Conservation (phyloP, 2,329 filamentous ascomycete species). For the Stachybotrys chlorohalonatus region DNA sequence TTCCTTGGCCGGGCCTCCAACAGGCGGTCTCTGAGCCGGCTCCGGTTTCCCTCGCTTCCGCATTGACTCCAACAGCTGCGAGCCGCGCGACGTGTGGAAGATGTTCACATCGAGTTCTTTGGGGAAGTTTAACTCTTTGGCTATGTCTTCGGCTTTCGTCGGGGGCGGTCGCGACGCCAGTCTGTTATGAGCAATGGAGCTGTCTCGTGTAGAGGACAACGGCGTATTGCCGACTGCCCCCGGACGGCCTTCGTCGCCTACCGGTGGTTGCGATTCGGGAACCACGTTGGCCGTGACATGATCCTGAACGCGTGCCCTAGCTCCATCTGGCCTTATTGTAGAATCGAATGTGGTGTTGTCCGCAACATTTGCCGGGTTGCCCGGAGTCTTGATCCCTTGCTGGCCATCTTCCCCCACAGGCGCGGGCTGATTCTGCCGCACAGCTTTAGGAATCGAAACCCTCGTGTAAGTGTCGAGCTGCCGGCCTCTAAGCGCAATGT, state of each 20-base stretch:
- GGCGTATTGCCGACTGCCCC: constrained; percentile 4
- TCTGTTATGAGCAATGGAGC: not conserved
- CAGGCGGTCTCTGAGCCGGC: constrained; percentile 3
- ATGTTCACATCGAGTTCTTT: constrained; percentile 34
- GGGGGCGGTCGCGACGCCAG: constrained; percentile 2
- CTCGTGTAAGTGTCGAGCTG: constrained; percentile 43
- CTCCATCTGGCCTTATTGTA: not conserved
- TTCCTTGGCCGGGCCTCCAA: constrained; percentile 19
- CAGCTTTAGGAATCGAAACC: constrained; percentile 25
- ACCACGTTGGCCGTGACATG: not conserved
- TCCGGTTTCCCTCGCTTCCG: constrained; percentile 14
- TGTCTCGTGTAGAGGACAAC: not conserved
- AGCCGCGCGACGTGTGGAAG: constrained; percentile 37
- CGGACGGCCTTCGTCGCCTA: not conserved
- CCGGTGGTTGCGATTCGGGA: not conserved
- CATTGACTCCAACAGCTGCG: constrained; percentile 32
- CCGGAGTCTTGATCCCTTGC: not conserved
- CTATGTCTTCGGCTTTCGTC: constrained; percentile 2
- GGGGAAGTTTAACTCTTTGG: constrained; percentile 24
- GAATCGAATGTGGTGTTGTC: not conserved
- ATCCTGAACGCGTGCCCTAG: not conserved
- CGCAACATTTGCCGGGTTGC: not conserved
- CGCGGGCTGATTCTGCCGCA: not conserved
- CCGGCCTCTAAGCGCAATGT: constrained; percentile 46
- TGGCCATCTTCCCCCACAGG: not conserved